Evolutionary conservation across 2,329 filamentous ascomycete species (phyloP).

Genomic region (Aspergillus fructus): DNA sequence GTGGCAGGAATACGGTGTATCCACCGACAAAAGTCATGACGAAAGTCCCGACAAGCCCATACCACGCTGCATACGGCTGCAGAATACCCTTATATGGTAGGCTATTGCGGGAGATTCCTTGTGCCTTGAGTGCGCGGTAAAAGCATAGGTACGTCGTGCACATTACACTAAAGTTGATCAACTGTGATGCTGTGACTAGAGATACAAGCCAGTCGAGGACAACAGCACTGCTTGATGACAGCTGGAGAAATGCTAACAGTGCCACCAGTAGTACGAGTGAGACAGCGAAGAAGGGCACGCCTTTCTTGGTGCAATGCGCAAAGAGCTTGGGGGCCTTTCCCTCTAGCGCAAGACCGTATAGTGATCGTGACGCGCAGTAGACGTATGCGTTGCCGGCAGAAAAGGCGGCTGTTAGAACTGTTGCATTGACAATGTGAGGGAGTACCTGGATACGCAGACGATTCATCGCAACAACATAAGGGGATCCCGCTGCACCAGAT

Average conservation of each 20-base stretch:
- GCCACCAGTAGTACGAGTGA: constrained; percentile 52
- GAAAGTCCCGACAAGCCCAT: background rate
- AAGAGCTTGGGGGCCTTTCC: constrained; percentile 56
- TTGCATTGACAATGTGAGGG: constrained; percentile 60
- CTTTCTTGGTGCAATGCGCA: constrained; percentile 58
- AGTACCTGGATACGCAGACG: constrained; percentile 55
- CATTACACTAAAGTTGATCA: constrained; percentile 64
- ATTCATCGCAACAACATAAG: constrained; percentile 63
- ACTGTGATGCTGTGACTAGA: constrained; percentile 56
- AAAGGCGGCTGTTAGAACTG: constrained; percentile 55
- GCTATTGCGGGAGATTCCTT: constrained; percentile 51
- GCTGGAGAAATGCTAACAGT: no score
- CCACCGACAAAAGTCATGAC: constrained; percentile 47
- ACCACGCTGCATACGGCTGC: constrained; percentile 56
- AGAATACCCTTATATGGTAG: constrained; percentile 60
- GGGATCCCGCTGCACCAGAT: constrained; percentile 54
- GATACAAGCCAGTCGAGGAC: constrained; percentile 57
- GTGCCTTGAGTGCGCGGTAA: constrained; percentile 54
- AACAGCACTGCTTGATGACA: constrained; percentile 37
- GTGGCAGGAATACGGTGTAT: constrained; percentile 50
- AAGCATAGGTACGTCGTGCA: constrained; percentile 58
- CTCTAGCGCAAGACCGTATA: constrained; percentile 55
- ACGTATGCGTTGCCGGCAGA: constrained; percentile 58
- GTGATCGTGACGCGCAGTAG: constrained; percentile 53
- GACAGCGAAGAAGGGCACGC: constrained; percentile 46